Conservation (phyloP, 1,284 basidiomycete genomes). For the Irpex sp. region DNA sequence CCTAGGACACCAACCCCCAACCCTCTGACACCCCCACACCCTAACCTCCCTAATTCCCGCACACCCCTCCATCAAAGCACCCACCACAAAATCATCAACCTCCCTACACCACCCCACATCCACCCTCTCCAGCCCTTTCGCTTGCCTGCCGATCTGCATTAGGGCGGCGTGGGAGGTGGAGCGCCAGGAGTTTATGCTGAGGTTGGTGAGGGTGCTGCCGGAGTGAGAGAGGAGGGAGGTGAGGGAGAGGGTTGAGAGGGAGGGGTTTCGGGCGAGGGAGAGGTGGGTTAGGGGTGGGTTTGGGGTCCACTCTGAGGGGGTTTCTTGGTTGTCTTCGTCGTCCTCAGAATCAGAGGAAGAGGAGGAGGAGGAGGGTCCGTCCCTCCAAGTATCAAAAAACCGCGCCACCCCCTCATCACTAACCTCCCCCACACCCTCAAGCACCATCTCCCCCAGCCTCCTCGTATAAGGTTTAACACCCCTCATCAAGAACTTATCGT, state of each 20-base stretch:
- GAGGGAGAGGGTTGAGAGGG: slow-evolving; percentile 56
- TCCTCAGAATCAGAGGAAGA: no score
- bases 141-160: slow-evolving; percentile 41
- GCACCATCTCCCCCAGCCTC: slow-evolving; percentile 38
- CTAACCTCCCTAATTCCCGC: slow-evolving; percentile 50
- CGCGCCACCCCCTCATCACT: slow-evolving; percentile 62
- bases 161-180: slow-evolving; percentile 55
- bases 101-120: slow-evolving; percentile 88
- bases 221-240: slow-evolving; percentile 68
- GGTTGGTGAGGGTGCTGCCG: slow-evolving; percentile 47
- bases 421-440: slow-evolving; percentile 58
- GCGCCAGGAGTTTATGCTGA: slow-evolving; percentile 80
- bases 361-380: no score
- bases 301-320: not conserved
- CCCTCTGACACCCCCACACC: slow-evolving; percentile 67
- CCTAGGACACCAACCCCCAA: slow-evolving; percentile 48
- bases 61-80: slow-evolving; percentile 59
- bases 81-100: slow-evolving; percentile 81
- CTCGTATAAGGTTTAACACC: no score
- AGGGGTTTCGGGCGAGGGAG: slow-evolving; percentile 59
- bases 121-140: slow-evolving; percentile 50
- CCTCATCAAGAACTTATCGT: slow-evolving; percentile 55
- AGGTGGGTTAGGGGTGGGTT: slow-evolving; percentile 46
- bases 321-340: not conserved
- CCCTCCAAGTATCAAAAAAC: slow-evolving; percentile 51